These are phyloP conservation scores for Septoria linicola DNA, from an alignment of 2,329 filamentous ascomycete species.

Conservation along the genomic window DNA sequence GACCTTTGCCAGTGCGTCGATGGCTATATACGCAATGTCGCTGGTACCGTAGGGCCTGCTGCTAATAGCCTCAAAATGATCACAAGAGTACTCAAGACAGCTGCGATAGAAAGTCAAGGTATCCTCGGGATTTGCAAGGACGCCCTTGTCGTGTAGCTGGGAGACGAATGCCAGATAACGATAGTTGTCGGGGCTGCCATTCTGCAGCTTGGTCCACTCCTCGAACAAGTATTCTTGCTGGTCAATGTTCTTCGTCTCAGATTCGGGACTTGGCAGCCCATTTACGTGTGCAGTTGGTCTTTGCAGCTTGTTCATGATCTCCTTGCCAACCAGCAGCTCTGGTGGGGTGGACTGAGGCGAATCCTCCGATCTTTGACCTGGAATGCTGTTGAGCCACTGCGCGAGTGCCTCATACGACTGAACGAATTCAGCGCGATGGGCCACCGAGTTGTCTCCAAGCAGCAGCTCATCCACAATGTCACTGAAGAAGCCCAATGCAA, in stretches of 20 bases:
- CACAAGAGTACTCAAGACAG: slow-evolving; percentile 76
- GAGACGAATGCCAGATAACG: slow-evolving; percentile 73
- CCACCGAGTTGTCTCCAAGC: slow-evolving; percentile 72
- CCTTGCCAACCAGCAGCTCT: slow-evolving; percentile 62
- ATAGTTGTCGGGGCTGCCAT: slow-evolving; percentile 72
- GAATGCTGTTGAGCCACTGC: slow-evolving; percentile 75
- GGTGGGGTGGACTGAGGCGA: slow-evolving; percentile 5
- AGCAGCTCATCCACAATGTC: slow-evolving; percentile 76
- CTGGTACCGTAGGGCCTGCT: slow-evolving; percentile 60
- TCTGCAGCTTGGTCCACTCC: slow-evolving; percentile 86
- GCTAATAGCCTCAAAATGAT: slow-evolving; percentile 71
- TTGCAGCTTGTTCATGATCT: slow-evolving; percentile 67
- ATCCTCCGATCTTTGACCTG: slow-evolving; percentile 33
- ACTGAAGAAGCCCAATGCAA: slow-evolving; percentile 75
- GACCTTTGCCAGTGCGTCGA: slow-evolving; percentile 81
- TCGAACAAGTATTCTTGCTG: slow-evolving; percentile 95
- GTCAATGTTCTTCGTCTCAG: slow-evolving; percentile 63
- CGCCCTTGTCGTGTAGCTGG: slow-evolving; percentile 72
- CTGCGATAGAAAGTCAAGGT: slow-evolving; percentile 76
- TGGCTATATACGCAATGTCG: slow-evolving; percentile 60
- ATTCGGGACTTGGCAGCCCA: slow-evolving; percentile 57
- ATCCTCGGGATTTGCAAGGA: slow-evolving; percentile 73
- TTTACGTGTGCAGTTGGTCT: slow-evolving; percentile 58
- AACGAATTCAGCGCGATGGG: slow-evolving; percentile 81
- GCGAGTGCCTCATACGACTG: slow-evolving; percentile 78